phyloP scores from a whole-genome alignment of 805 yeast species.

The Candida argentea region DNA sequence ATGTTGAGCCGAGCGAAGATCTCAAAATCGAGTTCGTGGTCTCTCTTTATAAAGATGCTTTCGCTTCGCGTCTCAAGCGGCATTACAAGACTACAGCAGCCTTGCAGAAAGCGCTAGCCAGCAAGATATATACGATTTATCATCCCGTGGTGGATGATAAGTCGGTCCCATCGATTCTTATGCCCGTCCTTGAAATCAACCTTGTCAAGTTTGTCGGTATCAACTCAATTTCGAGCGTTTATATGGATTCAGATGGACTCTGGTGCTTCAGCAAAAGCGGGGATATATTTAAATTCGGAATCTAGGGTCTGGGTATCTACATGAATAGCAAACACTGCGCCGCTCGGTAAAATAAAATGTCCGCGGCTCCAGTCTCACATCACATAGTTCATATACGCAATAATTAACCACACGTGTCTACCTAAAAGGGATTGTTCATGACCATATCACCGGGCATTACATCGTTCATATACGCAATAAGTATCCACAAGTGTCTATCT shows the following conservation, averaged over 20 bases:
- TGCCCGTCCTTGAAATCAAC: constrained; percentile 24
- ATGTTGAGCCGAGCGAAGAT: not conserved
- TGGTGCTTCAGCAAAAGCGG: constrained; percentile 33
- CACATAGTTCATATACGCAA: constrained; percentile 1
- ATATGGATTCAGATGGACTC: constrained; percentile 17
- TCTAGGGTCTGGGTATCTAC: too few relatives aligned
- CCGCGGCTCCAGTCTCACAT: too few relatives aligned
- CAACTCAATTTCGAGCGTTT: constrained; percentile 26
- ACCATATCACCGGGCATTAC: constrained; percentile 22
- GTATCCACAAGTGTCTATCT: not conserved
- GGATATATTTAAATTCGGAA: constrained; percentile 23
- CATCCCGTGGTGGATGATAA: constrained; percentile 29
- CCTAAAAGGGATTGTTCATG: constrained; percentile 6
- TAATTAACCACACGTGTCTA: not conserved
- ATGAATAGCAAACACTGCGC: not conserved
- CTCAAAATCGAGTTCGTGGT: constrained; percentile 17
- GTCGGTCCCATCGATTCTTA: constrained; percentile 27
- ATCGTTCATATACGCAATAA: constrained; percentile 1
- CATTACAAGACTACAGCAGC: constrained; percentile 13
- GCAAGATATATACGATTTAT: constrained; percentile 14
- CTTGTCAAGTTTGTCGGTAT: constrained; percentile 21
- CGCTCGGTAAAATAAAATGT: constrained; percentile 1
- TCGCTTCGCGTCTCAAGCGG: constrained; percentile 23
- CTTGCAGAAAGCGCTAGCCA: constrained; percentile 6
- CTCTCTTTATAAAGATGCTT: constrained; percentile 24